These are phyloP conservation scores for Epipyxis sp. DNA, from an alignment of 108 stramenopile genomes.

Conservation along the genomic window DNA sequence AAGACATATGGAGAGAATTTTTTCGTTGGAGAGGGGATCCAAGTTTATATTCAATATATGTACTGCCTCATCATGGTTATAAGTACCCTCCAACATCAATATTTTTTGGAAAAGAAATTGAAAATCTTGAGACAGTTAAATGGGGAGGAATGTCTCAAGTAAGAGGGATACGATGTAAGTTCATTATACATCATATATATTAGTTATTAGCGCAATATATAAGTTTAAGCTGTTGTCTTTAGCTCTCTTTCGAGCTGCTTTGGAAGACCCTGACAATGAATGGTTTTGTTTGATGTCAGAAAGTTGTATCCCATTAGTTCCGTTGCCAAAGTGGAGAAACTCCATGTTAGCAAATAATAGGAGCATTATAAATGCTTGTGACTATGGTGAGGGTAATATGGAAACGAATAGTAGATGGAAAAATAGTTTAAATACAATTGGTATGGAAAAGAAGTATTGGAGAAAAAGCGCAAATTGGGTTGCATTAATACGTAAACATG, in stretches of 20 bases:
- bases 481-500: background rate
- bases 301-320: background rate
- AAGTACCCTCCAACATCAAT: background rate
- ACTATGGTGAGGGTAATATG: conserved; percentile 3
- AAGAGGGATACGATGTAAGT: background rate
- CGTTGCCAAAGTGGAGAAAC: background rate
- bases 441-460: background rate
- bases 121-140: background rate
- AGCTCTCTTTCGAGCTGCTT: background rate
- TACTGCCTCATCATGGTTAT: background rate
- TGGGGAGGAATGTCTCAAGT: background rate
- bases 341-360: background rate
- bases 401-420: background rate
- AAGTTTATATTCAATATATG: background rate
- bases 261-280: conserved; percentile 9
- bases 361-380: conserved; percentile 2
- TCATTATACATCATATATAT: too few species aligned
- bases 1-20: background rate
- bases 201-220: too few species aligned
- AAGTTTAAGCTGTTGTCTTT: too few species aligned
- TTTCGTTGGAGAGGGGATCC: background rate
- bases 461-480: background rate
- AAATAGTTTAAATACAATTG: background rate
- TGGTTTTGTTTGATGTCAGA: background rate
- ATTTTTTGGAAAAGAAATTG: background rate